A percentile compares a stretch with the other conserved stretches of the same genome.
phyloP scores from a whole-genome alignment of 768 basidiomycete species.

The Tylopilus balloui region DNA sequence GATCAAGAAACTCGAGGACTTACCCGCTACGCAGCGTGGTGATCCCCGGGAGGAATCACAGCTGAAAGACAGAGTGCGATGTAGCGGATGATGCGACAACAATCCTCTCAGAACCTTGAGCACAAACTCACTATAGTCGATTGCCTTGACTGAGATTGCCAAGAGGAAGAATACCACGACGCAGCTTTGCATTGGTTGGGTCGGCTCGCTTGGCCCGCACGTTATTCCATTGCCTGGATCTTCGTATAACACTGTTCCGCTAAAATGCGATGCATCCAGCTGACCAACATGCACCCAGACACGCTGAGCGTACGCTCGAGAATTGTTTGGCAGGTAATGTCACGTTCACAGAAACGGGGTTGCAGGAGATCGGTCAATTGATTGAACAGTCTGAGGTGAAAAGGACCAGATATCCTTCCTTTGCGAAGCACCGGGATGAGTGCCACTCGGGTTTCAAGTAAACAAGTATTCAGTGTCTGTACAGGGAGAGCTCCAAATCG shows the following conservation, averaged over 20 bases:
- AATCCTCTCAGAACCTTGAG: slow-evolving; percentile 30
- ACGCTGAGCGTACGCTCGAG: slow-evolving; percentile 40
- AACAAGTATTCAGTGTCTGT: background rate
- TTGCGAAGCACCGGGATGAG: slow-evolving; percentile 25
- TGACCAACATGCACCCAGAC: slow-evolving; percentile 16
- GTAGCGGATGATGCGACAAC: slow-evolving; percentile 34
- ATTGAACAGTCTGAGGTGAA: slow-evolving; percentile 34
- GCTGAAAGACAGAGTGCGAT: slow-evolving; percentile 7
- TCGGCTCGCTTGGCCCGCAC: slow-evolving; percentile 35
- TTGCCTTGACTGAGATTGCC: slow-evolving; percentile 37
- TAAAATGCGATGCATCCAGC: background rate
- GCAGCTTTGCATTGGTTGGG: slow-evolving; percentile 44
- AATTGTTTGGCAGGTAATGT: slow-evolving; percentile 43
- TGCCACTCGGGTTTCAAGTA: background rate
- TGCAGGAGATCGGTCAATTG: slow-evolving; percentile 36
- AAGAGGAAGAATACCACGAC: slow-evolving; percentile 39
- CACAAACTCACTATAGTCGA: slow-evolving; percentile 44
- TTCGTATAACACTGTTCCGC: slow-evolving; percentile 27
- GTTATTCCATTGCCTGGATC: slow-evolving; percentile 51
- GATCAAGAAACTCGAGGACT: slow-evolving; percentile 37
- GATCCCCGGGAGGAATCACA: background rate
- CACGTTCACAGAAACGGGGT: slow-evolving; percentile 37
- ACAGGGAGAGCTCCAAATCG: background rate
- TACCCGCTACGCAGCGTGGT: slow-evolving; percentile 23
- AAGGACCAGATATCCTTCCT: slow-evolving; percentile 37